Evolutionary conservation across 768 basidiomycete species (phyloP), one percentile per base, ranked within the genome.

Genomic region (Panaeolus cyanescens): DNA sequence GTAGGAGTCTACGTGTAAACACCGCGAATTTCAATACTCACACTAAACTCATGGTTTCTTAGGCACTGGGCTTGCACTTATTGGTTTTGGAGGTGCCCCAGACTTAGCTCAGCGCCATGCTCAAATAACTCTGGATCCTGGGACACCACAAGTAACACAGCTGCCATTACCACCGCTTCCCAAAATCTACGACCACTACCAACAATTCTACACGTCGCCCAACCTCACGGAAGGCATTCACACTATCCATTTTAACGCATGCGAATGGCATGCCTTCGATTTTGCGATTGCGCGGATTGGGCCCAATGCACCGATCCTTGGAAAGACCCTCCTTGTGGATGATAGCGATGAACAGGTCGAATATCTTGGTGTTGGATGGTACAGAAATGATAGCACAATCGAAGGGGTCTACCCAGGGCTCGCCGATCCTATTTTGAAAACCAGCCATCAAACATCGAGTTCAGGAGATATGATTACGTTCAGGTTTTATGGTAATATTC

Each of bases 141-240:
- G 25, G 20, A 42, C 22, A 20, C 40, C 40, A 22, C 20, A 31
- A 22, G 61, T 59, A 2, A 61, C 65, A 5, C 4, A 32, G 13
- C 19, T 39, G 17, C 8, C 53, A 2, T n/a, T 34, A 1, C 56
- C 61, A 1, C 59, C 60, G 25, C 56, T 33, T 5, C 54, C 61
- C 17, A 56, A 40, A 9, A 62, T 66, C 19, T 25, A 54, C 59
- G n/a, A 58, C 20, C 12, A 31, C 13, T 68, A 69, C 39, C 65
- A 63, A 5, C 68, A 73, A 55, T 73, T 71, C 68, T 73, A 70
- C 32, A 62, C 68, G 50, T 67, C 72, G 0, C 71, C 71, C 1
- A 54, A 40, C 1, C 63, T 73, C 25, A 30, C 65, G 19, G 71
- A 73, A 32, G 71, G 71, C 8, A 45, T 34, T 5, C 72, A 74